Conservation (phyloP, 2,329 filamentous ascomycete genomes). For the Parafenestella ontariensis region DNA sequence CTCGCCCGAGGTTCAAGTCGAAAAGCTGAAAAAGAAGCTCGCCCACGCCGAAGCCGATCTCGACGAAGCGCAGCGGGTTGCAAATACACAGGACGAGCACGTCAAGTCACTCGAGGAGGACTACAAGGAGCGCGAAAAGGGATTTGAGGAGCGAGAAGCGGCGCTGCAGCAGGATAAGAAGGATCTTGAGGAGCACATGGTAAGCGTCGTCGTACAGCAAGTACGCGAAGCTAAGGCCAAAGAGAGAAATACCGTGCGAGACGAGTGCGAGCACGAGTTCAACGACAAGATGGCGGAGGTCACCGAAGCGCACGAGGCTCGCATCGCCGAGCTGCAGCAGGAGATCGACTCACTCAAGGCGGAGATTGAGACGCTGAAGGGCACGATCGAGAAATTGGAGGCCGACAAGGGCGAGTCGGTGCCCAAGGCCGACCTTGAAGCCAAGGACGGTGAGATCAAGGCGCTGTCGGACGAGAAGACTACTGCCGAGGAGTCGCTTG, state of each 20-base stretch:
- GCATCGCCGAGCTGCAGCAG: slow-evolving; percentile 33
- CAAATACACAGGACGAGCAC: slow-evolving; percentile 37
- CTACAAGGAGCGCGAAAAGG: slow-evolving; percentile 40
- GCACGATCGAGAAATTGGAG: slow-evolving; percentile 30
- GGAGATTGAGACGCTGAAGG: slow-evolving; percentile 40
- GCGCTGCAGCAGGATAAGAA: slow-evolving; percentile 47
- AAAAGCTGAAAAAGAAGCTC: slow-evolving; percentile 44
- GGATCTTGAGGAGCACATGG: slow-evolving; percentile 51
- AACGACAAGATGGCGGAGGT: slow-evolving; percentile 32
- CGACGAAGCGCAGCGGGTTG: slow-evolving; percentile 42
- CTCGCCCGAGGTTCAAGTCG: slow-evolving; percentile 37
- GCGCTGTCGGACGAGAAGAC: slow-evolving; percentile 24
- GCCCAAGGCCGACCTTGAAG: slow-evolving; percentile 34
- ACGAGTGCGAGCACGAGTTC: slow-evolving; percentile 45
- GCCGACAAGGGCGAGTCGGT: slow-evolving; percentile 21
- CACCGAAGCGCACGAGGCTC: slow-evolving; percentile 26
- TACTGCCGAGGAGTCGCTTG: slow-evolving; percentile 19
- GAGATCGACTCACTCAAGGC: slow-evolving; percentile 37
- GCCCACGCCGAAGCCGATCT: slow-evolving; percentile 39
- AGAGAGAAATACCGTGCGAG: slow-evolving; percentile 45
- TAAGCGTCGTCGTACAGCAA: slow-evolving; percentile 51
- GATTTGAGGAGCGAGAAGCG: slow-evolving; percentile 40
- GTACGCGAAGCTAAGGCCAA: slow-evolving; percentile 49
- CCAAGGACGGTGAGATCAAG: slow-evolving; percentile 40
- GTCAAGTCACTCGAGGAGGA: slow-evolving; percentile 42